phyloP scores from a whole-genome alignment of 176 grass and related monocot genomes.

The Carex myosuroides region DNA sequence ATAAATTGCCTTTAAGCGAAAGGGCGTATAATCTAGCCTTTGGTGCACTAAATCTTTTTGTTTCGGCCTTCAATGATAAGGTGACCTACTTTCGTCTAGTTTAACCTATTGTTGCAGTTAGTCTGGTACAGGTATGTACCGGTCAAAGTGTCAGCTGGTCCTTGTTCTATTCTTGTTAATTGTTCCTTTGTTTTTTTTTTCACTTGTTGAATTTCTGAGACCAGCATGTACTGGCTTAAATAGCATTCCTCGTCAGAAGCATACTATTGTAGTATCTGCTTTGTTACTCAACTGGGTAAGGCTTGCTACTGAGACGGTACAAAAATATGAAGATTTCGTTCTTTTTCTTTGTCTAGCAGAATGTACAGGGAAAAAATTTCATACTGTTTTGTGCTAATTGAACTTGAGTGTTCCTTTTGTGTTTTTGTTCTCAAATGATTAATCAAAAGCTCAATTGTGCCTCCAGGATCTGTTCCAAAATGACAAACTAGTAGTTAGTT shows the following conservation, averaged over 20 bases:
- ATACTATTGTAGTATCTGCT: not conserved
- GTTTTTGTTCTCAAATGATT: not conserved
- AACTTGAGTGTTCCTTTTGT: not conserved
- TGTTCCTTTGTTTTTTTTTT: not conserved
- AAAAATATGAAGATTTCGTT: not conserved
- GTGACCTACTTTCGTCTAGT: constrained; percentile 25
- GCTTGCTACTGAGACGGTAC: not conserved
- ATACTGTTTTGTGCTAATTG: not conserved
- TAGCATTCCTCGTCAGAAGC: not conserved
- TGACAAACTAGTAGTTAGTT: not conserved
- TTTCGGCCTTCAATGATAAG: constrained; percentile 66
- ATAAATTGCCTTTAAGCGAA: constrained; percentile 75
- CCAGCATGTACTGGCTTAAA: not conserved
- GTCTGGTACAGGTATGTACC: not conserved
- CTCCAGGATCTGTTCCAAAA: not conserved
- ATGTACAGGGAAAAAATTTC: not conserved
- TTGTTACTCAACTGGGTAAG: not conserved
- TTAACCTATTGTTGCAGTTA: not conserved
- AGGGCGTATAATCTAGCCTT: constrained; percentile 84
- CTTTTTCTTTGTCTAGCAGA: not conserved
- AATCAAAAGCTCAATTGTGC: not conserved
- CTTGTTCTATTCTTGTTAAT: not conserved
- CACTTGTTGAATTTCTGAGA: not conserved
- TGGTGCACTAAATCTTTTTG: constrained; percentile 62
- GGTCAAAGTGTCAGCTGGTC: not conserved